A percentile compares a stretch with the other conserved stretches of the same genome.
These are phyloP conservation scores for Petunia axillaris DNA, from an alignment of 257 asterid species.

Conservation along the genomic window DNA sequence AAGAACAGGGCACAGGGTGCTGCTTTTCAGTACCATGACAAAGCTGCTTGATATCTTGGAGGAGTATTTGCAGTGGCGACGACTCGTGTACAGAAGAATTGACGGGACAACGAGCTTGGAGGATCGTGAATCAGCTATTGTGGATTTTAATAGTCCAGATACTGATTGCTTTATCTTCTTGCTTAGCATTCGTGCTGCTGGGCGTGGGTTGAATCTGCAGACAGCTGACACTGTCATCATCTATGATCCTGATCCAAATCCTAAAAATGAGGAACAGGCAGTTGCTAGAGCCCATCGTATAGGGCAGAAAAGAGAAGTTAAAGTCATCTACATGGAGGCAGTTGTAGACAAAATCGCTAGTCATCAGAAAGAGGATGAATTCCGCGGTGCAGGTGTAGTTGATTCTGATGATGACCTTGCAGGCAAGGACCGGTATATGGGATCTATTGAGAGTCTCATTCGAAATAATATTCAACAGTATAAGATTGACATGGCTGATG, in stretches of 20 bases:
- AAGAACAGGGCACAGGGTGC: slow-evolving; percentile 91
- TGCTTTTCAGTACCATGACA: slow-evolving; percentile 98
- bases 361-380: slow-evolving; percentile 96
- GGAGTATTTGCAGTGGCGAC: slow-evolving; percentile 97
- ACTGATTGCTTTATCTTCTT: slow-evolving; percentile 96
- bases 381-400: slow-evolving; percentile 67
- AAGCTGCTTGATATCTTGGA: slow-evolving; percentile 96
- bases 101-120: slow-evolving; percentile 98
- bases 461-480: slow-evolving; percentile 97
- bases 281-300: slow-evolving; percentile 99
- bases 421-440: slow-evolving; percentile 94
- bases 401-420: slow-evolving; percentile 97
- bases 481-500: slow-evolving; percentile 99
- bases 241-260: slow-evolving; percentile 99
- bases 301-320: slow-evolving; percentile 99
- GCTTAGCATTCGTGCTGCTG: slow-evolving; percentile 99
- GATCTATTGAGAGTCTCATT: slow-evolving; percentile 93
- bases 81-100: slow-evolving; percentile 90
- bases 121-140: slow-evolving; percentile 98
- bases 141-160: slow-evolving; percentile 84
- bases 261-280: slow-evolving; percentile 99
- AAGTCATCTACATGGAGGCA: slow-evolving; percentile 97
- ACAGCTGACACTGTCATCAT: slow-evolving; percentile 97
- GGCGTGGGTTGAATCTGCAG: slow-evolving; percentile 96
- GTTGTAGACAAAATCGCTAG: slow-evolving; percentile 90